phyloP scores from a whole-genome alignment of 2,329 filamentous ascomycete species.

The Colletotrichum chrysophilum region DNA sequence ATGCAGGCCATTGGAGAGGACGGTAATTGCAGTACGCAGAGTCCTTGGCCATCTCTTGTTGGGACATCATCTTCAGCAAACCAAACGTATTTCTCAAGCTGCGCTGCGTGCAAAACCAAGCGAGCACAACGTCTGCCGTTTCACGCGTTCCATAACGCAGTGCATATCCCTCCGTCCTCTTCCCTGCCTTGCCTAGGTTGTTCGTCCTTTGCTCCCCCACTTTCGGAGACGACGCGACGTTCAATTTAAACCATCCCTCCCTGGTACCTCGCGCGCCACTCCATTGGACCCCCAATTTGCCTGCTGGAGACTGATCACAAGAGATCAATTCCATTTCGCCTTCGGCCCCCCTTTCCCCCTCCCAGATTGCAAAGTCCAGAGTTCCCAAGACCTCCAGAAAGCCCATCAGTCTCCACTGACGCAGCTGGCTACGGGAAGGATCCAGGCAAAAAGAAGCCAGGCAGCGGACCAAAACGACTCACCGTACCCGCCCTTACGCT shows the following conservation, averaged over 20 bases:
- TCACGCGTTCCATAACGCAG: slow-evolving; percentile 4
- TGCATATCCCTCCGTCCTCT: background rate
- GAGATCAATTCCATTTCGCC: slow-evolving; percentile 4
- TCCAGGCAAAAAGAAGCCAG: background rate
- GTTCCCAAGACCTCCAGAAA: background rate
- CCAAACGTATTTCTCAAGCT: background rate
- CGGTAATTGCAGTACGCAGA: background rate
- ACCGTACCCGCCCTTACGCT: slow-evolving; percentile 7
- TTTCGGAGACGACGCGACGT: slow-evolving; percentile 17
- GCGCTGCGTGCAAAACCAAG: background rate
- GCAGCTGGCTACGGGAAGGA: background rate
- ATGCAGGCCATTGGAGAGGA: background rate
- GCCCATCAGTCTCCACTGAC: background rate
- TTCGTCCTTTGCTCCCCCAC: slow-evolving; percentile 3
- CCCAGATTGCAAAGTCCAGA: background rate
- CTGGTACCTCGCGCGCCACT: slow-evolving; percentile 13
- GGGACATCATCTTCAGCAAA: background rate
- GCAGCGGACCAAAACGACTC: background rate
- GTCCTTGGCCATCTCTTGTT: background rate
- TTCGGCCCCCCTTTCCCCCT: background rate
- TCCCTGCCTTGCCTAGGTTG: background rate
- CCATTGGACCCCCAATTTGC: slow-evolving; percentile 19
- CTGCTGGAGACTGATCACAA: slow-evolving; percentile 15
- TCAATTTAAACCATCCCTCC: slow-evolving; percentile 19
- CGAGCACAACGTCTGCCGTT: background rate